Evolutionary conservation across 805 yeast genomes (phyloP), one percentile per base, ranked within the genome.

Genomic region (Helenozyma rhizophorensis): DNA sequence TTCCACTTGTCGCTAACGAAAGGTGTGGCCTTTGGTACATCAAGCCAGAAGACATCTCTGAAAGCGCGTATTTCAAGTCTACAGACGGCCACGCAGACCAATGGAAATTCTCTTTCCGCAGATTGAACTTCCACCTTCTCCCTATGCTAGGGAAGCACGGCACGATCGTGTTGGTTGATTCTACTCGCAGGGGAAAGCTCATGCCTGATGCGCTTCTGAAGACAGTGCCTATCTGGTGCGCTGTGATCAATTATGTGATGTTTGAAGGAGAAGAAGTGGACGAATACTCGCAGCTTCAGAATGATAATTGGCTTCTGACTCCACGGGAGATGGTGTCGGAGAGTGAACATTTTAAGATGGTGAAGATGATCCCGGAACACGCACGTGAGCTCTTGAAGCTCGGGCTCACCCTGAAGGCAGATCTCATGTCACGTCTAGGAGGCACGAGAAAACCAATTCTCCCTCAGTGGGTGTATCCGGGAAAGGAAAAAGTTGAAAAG

Each of bases 181-280:
- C 95, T 10, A 87, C 96, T 0, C 62, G 96, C 41, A 67, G 88
- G 25, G 96, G 96, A 2, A 88, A 87, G 51, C 58, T 72, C 16
- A 77, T 87, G 58, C 96, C 97, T 0, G 97, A 88, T 55, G 82
- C 96, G 0, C 56, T 86, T 6, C 80, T 88, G 47, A 88, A 88
- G 47, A 88, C 96, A 0, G 66, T 88, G 1, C 96, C 96, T 0
- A 83, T 86, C 2, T 88, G 97, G 97, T 83, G 94, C 56, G 83
- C 89, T 0, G 87, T 84, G 4, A 36, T 87, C 13, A 84, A 83
- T 48, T 54, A 56, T 23, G 61, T 81, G 1, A 56, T 77, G 53
- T 68, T 68, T 36, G 75, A 65, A 14, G 47, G 40, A 4, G 43
- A 39, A 13, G 46, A 21, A 2, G 8, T 26, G 5, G 28, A 37